Percentiles rank a stretch among this genome's conserved stretches.
Conservation (phyloP, 225 moss, liverwort and hornwort species). For the Lunularia cruciata region DNA sequence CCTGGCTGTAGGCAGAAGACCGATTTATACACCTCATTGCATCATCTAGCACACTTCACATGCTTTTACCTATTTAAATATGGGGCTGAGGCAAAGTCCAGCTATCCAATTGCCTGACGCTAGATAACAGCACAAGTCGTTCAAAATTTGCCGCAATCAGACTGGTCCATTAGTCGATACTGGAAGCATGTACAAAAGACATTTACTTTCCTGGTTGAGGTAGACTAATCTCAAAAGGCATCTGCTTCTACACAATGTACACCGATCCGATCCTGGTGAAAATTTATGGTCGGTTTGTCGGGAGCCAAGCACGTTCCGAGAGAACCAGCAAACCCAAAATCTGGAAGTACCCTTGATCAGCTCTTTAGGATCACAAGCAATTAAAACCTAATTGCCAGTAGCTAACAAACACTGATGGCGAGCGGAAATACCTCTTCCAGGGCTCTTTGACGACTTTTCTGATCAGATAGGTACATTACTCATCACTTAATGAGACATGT, state of each 20-base stretch:
- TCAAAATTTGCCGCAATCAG: background rate
- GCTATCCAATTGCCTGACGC: too few species aligned
- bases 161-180: background rate
- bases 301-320: background rate
- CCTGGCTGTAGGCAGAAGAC: too few species aligned
- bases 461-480: background rate
- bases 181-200: conserved; percentile 5
- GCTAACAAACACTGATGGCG: background rate
- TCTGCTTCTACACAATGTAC: conserved; percentile 5
- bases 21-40: too few species aligned
- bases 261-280: background rate
- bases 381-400: background rate
- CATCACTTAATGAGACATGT: conserved; percentile 13
- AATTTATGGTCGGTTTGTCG: conserved; percentile 1
- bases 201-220: background rate
- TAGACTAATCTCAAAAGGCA: background rate
- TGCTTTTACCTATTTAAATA: too few species aligned
- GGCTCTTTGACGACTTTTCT: background rate
- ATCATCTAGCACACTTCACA: too few species aligned
- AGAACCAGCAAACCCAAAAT: background rate
- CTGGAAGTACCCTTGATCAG: conserved; percentile 5
- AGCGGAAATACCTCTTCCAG: background rate
- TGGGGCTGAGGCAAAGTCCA: too few species aligned
- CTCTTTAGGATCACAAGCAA: conserved; percentile 10
- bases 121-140: too few species aligned